phyloP scores from a whole-genome alignment of 2,329 filamentous ascomycete genomes.

The Fusarium avenaceum region DNA sequence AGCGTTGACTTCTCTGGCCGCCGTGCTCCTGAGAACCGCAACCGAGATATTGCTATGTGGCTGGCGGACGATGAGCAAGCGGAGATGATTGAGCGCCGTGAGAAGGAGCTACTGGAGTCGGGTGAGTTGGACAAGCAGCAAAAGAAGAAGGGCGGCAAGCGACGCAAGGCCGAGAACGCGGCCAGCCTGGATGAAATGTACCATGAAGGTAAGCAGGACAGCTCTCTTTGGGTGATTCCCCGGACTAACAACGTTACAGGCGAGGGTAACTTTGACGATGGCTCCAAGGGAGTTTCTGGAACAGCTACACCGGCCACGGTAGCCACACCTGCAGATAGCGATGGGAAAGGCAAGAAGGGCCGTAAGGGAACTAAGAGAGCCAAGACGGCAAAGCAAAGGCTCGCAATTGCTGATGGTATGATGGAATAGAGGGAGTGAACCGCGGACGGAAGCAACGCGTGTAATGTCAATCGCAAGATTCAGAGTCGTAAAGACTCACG shows the following conservation, averaged over 20 bases:
- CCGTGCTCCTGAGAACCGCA: conserved; percentile 87
- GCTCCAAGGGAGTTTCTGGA: conserved; percentile 70
- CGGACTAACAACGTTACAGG: conserved; percentile 66
- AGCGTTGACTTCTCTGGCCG: conserved; percentile 98
- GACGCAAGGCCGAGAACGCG: conserved; percentile 66
- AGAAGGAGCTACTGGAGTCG: conserved; percentile 85
- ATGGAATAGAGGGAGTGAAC: conserved; percentile 48
- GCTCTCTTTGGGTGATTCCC: neutral
- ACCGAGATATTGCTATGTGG: conserved; percentile 99
- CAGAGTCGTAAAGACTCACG: conserved; percentile 28
- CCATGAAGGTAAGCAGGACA: conserved; percentile 84
- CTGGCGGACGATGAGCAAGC: conserved; percentile 97
- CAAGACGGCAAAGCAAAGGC: conserved; percentile 76
- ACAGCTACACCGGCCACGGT: conserved; percentile 85
- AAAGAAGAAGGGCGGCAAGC: conserved; percentile 71
- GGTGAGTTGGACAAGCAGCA: conserved; percentile 75
- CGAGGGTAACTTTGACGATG: conserved; percentile 95
- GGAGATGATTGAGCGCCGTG: conserved; percentile 91
- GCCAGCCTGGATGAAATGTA: conserved; percentile 96
- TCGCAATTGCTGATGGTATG: conserved; percentile 75
- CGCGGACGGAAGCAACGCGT: conserved; percentile 24
- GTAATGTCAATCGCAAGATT: conserved; percentile 44
- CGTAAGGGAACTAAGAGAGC: conserved; percentile 69
- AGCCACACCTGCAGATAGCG: conserved; percentile 80
- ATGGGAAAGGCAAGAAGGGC: conserved; percentile 66